Evolutionary conservation across 495 filamentous ascomycete species (phyloP), one percentile per base, ranked within the genome.

Genomic region (Xylaria castorea): DNA sequence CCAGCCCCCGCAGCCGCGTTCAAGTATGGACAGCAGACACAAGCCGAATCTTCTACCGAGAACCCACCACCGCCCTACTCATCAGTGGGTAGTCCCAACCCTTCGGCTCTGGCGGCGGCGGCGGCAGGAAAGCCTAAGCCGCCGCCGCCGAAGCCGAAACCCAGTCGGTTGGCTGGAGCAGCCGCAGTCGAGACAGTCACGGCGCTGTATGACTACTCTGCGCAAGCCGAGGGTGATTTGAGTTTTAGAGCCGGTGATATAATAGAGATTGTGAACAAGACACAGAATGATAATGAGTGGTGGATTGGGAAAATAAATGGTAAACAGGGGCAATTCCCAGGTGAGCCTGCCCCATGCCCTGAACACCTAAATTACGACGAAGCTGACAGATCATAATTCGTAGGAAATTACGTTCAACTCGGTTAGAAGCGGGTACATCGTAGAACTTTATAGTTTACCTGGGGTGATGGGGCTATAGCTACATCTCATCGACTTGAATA

Each of bases 141-240:
- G 34, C 95, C 95, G 25, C 95, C 95, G 22, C 95, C 95, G 27
- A 93, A 92, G 82, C 94, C 95, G 9, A 98, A 98, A 83, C 96
- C 95, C 5, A 87, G 86, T 42, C 86, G 89, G 51, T 87, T 98
- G 50, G 88, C 83, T 78, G 91, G 87, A n/a, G 85, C 83, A n/a
- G 87, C 88, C 2, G 78, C 83, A 11, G 79, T 83, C 6, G 94
- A 98, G 81, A 94, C 89, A 7, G 94, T 90, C 36, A 94, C 91
- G 14, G 94, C 94, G 20, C 80, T 97, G 63, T 99, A 98, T 77
- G 96, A 98, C 79, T 99, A 97, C 78, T 93, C 97, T 73, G 96
- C 96, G 25, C 94, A 98, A 77, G 95, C 95, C 3, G 95, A 97
- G 68, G 94, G 94, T 1, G 96, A 99, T 80, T 85, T 99, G 66